These are phyloP conservation scores for Zoysia pacifica DNA, from an alignment of 176 grass and related monocot species.

Conservation along the genomic window DNA sequence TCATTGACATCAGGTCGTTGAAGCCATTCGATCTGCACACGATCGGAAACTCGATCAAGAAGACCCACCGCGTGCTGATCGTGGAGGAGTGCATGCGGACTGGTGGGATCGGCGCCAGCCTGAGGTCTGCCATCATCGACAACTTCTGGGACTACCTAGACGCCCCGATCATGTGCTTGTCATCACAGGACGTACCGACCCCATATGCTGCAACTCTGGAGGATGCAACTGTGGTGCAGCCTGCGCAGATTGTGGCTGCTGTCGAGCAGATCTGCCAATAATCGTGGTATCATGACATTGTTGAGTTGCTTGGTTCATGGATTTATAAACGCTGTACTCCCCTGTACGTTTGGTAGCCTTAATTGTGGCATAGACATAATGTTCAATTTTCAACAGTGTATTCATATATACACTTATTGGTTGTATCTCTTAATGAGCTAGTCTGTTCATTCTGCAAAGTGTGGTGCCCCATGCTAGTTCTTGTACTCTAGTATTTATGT, in stretches of 20 bases:
- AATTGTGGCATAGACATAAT: conserved; percentile 9
- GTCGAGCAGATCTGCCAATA: conserved; percentile 80
- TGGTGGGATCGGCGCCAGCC: conserved; percentile 72
- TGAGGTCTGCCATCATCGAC: conserved; percentile 77
- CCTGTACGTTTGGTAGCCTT: background rate
- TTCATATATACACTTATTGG: background rate
- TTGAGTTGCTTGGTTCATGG: background rate
- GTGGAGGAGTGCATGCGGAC: conserved; percentile 94
- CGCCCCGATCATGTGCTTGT: conserved; percentile 76
- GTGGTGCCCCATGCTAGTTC: background rate
- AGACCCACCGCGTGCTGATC: conserved; percentile 82
- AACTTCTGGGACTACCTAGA: conserved; percentile 97
- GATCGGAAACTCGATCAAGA: conserved; percentile 69
- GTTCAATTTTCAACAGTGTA: background rate
- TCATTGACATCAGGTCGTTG: conserved; percentile 82
- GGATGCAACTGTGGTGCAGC: conserved; percentile 82
- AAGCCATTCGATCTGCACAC: conserved; percentile 81
- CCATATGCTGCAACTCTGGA: conserved; percentile 68
- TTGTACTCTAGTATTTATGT: background rate
- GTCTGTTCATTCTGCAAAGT: background rate
- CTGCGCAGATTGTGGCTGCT: conserved; percentile 69
- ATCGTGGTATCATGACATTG: background rate
- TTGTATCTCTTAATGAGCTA: background rate
- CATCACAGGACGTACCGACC: conserved; percentile 82
- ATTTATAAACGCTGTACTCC: background rate